phyloP scores from a whole-genome alignment of 2,329 filamentous ascomycete species.

The Diaporthe citri region DNA sequence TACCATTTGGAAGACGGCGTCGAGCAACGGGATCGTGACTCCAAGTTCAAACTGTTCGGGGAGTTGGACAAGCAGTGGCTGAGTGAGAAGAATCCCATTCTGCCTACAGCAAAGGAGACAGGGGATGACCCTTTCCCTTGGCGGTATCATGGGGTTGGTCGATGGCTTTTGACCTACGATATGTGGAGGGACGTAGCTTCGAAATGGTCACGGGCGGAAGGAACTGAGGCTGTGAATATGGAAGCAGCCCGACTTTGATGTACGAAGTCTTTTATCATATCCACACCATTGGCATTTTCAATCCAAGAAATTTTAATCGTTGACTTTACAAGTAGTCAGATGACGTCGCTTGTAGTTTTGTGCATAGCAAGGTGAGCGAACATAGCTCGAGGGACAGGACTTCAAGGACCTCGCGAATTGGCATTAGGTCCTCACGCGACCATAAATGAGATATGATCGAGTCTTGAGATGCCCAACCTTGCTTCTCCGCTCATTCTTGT shows the following conservation, averaged over 20 bases:
- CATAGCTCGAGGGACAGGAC: neutral
- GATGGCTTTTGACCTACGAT: constrained; percentile 56
- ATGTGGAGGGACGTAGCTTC: constrained; percentile 53
- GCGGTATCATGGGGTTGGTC: constrained; percentile 54
- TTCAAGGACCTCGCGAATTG: neutral
- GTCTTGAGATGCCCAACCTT: neutral
- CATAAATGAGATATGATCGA: neutral
- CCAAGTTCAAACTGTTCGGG: constrained; percentile 49
- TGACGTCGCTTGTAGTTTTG: no score
- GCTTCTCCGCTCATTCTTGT: no score
- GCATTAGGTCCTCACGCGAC: neutral
- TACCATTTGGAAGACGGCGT: constrained; percentile 72
- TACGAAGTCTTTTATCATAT: neutral
- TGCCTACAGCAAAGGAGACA: constrained; percentile 48
- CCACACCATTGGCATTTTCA: neutral
- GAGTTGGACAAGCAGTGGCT: constrained; percentile 50
- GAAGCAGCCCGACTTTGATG: constrained; percentile 17
- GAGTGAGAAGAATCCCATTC: constrained; percentile 40
- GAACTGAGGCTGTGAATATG: neutral
- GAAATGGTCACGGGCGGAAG: constrained; percentile 46
- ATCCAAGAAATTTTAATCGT: neutral
- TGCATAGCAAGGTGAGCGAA: no score
- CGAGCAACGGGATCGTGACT: constrained; percentile 67
- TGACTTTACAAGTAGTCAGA: neutral
- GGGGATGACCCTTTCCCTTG: constrained; percentile 57